Base-by-base conservation (phyloP, 345 rosid genomes). In the Dimocarpus longan region DNA sequence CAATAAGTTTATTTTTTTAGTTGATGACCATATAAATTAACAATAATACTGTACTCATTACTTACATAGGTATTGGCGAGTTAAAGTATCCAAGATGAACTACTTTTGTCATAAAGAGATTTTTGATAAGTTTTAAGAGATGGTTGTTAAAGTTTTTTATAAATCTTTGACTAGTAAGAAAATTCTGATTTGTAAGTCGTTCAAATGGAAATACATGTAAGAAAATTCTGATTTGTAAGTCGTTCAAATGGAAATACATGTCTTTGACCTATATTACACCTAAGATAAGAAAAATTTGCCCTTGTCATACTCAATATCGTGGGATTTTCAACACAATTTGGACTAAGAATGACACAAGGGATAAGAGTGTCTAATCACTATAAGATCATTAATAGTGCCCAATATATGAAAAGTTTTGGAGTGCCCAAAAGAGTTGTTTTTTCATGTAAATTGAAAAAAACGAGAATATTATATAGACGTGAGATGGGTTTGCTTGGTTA, bases 391-490 rank as follows among this genome's bases (percentile, higher is more conserved):
- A 64, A 70, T 1, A 54, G 26, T 15, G 63, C 68, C 46, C 68
- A 18, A 21, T 48, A 24, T 39, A 9, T 9, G 12, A 65, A 69
- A 74, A 59, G 6, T 52, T 10, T 1, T 16, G 60, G 26, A 66
- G 78, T 75, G 63, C 46, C 42, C 24, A 24, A 39, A 74, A 22
- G 63, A 3, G 5, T 8, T 71, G 10, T 10, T 46, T 7, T 32
- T 39, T 40, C 39, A 57, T 37, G 73, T 15, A 71, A 71, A 60
- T 24, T 42, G n/a, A 13, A 50, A 13, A 50, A 12, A 50, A 22
- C 69, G 67, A 50, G 72, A 79, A 73, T 80, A 81, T 68, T 69
- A 39, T 59, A 48, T 8, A 46, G 79, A 77, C 76, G 82, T 71
- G 83, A 78, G 69, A 68, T 56, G 68, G 5, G 11, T 43, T 62